These are phyloP conservation scores for Solanum pennellii DNA, from an alignment of 257 asterid genomes.

Conservation along the genomic window DNA sequence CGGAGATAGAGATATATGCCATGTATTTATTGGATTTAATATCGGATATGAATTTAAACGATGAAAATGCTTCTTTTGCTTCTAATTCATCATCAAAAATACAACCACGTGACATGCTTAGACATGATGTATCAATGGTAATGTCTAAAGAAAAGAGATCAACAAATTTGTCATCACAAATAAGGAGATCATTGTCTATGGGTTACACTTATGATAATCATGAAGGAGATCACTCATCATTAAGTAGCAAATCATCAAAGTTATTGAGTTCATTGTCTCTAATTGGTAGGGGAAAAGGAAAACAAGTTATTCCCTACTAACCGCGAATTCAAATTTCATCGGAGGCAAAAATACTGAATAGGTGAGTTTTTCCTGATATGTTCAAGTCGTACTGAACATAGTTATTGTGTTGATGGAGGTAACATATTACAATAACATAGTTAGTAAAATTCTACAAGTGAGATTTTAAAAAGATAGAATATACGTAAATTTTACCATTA, in stretches of 20 bases:
- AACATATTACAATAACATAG: background rate
- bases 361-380: background rate
- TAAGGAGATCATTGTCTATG: constrained; percentile 50
- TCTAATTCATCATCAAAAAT: background rate
- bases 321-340: background rate
- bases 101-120: constrained; percentile 6
- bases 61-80: background rate
- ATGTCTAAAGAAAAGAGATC: constrained; percentile 10
- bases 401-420: background rate
- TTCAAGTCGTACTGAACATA: background rate
- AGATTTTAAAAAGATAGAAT: too few species aligned
- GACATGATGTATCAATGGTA: constrained; percentile 19
- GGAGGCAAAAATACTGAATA: background rate
- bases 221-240: background rate
- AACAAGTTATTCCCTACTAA: background rate
- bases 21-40: background rate
- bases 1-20: background rate
- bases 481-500: background rate
- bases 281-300: background rate
- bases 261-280: background rate
- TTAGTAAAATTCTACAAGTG: too few species aligned
- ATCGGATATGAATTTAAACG: background rate
- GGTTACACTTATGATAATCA: constrained; percentile 9
- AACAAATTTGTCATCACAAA: background rate
- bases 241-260: background rate